A percentile compares a stretch with the other conserved stretches of the same genome.
Conservation (phyloP, 352 stramenopile species). For the Phytophthora syringae region DNA sequence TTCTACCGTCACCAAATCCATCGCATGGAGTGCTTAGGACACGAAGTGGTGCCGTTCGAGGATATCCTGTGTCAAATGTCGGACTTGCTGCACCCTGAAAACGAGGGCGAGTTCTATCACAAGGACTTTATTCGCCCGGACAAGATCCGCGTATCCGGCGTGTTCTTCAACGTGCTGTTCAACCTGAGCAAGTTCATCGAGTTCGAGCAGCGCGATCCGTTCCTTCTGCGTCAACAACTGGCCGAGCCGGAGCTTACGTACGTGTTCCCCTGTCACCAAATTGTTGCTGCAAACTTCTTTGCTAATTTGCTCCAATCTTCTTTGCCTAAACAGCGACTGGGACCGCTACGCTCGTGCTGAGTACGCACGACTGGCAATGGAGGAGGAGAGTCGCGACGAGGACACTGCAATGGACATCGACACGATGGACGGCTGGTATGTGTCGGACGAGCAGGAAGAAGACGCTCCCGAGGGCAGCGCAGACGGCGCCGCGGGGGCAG, state of each 20-base stretch:
- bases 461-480: slow-evolving; percentile 39
- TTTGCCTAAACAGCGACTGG: slow-evolving; percentile 88
- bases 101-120: slow-evolving; percentile 84
- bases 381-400: slow-evolving; percentile 95
- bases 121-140: slow-evolving; percentile 84
- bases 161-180: slow-evolving; percentile 99
- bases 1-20: slow-evolving; percentile 96
- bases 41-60: slow-evolving; percentile 98
- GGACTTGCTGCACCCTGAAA: slow-evolving; percentile 78
- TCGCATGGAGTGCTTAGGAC: slow-evolving; percentile 97
- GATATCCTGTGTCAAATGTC: slow-evolving; percentile 99
- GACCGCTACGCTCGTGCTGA: slow-evolving; percentile 97
- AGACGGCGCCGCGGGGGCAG: slow-evolving; percentile 18
- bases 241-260: slow-evolving; percentile 88
- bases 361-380: slow-evolving; percentile 97
- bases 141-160: slow-evolving; percentile 93
- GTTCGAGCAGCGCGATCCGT: slow-evolving; percentile 98
- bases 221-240: slow-evolving; percentile 95
- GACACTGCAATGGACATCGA: slow-evolving; percentile 91
- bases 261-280: slow-evolving; percentile 21
- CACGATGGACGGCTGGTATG: slow-evolving; percentile 91
- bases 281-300: slow-evolving; percentile 17
- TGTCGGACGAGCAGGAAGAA: slow-evolving; percentile 84
- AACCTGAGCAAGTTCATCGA: slow-evolving; percentile 99
- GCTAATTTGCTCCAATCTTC: neutral